phyloP scores from a whole-genome alignment of 345 rosid species.

The Ailanthus altissimus region DNA sequence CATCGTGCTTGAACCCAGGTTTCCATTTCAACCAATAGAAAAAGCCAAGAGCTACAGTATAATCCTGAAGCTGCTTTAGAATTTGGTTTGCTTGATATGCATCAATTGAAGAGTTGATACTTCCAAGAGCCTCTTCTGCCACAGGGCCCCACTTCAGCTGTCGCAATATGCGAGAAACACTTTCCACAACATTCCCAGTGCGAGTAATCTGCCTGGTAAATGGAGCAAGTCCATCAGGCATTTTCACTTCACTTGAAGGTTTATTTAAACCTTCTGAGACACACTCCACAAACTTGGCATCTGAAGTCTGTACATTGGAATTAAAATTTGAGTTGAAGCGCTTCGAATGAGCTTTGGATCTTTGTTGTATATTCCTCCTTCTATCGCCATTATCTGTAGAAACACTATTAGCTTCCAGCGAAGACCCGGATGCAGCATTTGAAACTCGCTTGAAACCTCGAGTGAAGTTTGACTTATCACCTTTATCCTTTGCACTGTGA shows the following conservation, averaged over 20 bases:
- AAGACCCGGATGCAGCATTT: slow-evolving; percentile 34
- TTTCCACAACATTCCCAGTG: slow-evolving; percentile 50
- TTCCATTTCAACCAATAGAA: slow-evolving; percentile 77
- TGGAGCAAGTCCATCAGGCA: slow-evolving; percentile 35
- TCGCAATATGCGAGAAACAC: slow-evolving; percentile 50
- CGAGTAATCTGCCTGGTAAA: slow-evolving; percentile 43
- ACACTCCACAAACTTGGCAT: slow-evolving; percentile 37
- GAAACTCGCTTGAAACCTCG: slow-evolving; percentile 51
- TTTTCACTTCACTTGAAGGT: slow-evolving; percentile 47
- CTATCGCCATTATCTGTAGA: slow-evolving; percentile 38
- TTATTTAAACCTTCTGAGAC: slow-evolving; percentile 37
- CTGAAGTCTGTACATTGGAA: slow-evolving; percentile 36
- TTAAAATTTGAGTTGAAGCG: slow-evolving; percentile 36
- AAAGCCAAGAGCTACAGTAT: slow-evolving; percentile 72
- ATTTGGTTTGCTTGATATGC: slow-evolving; percentile 94
- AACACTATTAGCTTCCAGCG: slow-evolving; percentile 28
- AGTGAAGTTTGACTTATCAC: slow-evolving; percentile 39
- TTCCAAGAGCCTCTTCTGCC: slow-evolving; percentile 68
- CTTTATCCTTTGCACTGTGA: slow-evolving; percentile 44
- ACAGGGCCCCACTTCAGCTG: slow-evolving; percentile 73
- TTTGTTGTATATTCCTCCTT: slow-evolving; percentile 49
- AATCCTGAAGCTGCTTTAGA: slow-evolving; percentile 78
- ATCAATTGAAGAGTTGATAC: slow-evolving; percentile 51
- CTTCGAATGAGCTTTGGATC: slow-evolving; percentile 40
- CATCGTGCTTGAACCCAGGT: slow-evolving; percentile 82